These are phyloP conservation scores for Nissolia schottii DNA, from an alignment of 306 rosid species.

Conservation along the genomic window DNA sequence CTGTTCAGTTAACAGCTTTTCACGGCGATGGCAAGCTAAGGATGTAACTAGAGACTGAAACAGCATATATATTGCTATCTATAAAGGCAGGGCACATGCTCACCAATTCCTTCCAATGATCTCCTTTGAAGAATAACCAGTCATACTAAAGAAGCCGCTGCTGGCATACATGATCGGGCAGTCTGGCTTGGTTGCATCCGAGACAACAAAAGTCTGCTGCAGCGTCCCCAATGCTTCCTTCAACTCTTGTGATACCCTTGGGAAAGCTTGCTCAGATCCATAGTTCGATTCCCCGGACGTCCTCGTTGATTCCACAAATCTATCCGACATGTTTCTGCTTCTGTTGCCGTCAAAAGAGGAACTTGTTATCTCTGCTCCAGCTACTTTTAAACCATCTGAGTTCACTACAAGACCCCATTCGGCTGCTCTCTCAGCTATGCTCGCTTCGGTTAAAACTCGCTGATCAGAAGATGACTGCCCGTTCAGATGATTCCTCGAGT, in stretches of 20 bases:
- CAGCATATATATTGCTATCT: conserved; percentile 2
- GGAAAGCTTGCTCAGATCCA: conserved; percentile 41
- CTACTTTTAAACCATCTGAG: conserved; percentile 44
- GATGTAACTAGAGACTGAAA: not conserved
- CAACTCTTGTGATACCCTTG: conserved; percentile 71
- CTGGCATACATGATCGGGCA: conserved; percentile 90
- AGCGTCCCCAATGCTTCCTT: conserved; percentile 67
- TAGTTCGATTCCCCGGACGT: conserved; percentile 51
- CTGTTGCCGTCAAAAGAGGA: conserved; percentile 40
- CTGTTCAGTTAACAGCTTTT: conserved; percentile 13
- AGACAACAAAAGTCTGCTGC: conserved; percentile 89
- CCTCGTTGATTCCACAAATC: conserved; percentile 39
- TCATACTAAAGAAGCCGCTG: conserved; percentile 74
- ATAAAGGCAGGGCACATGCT: conserved; percentile 18
- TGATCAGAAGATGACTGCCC: not conserved
- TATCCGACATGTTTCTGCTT: conserved; percentile 43
- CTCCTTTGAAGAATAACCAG: conserved; percentile 84
- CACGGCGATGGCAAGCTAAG: not conserved
- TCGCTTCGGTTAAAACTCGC: conserved; percentile 42
- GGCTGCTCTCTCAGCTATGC: conserved; percentile 58
- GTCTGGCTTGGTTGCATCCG: conserved; percentile 90
- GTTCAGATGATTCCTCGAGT: not conserved
- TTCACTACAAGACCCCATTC: conserved; percentile 82
- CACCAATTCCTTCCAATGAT: conserved; percentile 92
- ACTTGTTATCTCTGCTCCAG: not conserved